These are phyloP conservation scores for Mortierella hygrophila DNA, from an alignment of 192 early-diverging fungal genomes.

Conservation along the genomic window DNA sequence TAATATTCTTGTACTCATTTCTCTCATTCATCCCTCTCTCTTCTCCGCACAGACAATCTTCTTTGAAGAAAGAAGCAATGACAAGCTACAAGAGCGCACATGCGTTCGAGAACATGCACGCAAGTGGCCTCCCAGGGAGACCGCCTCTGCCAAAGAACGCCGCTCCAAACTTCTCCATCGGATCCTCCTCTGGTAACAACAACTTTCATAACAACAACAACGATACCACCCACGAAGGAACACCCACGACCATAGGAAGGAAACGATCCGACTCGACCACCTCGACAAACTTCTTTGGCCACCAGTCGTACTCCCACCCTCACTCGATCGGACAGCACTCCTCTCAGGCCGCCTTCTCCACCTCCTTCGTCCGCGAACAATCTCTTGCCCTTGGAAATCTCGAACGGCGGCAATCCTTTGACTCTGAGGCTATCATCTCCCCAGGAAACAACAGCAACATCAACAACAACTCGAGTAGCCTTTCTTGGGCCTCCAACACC, in stretches of 20 bases:
- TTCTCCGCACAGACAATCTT: not conserved
- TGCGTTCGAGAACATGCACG: conserved; percentile 36
- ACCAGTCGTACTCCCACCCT: conserved; percentile 33
- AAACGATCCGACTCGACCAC: conserved; percentile 34
- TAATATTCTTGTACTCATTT: not conserved
- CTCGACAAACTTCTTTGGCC: conserved; percentile 20
- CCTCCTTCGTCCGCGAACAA: conserved; percentile 49
- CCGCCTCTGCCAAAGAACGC: conserved; percentile 35
- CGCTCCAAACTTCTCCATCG: conserved; percentile 1
- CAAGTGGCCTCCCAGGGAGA: conserved; percentile 23
- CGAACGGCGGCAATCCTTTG: conserved; percentile 37
- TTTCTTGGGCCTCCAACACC: conserved; percentile 15
- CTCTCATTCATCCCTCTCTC: not conserved
- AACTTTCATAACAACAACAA: not conserved
- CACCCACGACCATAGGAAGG: not conserved
- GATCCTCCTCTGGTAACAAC: not conserved
- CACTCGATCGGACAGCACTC: conserved; percentile 27
- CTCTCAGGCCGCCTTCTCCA: conserved; percentile 23
- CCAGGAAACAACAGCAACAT: not conserved
- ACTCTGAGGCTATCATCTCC: conserved; percentile 15
- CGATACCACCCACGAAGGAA: not conserved
- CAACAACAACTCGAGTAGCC: not conserved
- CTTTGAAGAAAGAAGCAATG: conserved; percentile 2
- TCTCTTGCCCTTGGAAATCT: conserved; percentile 51
- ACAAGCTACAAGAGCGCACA: conserved; percentile 55